phyloP scores from a whole-genome alignment of 169 alveolate genomes.

The Amoebophrya sp. region DNA sequence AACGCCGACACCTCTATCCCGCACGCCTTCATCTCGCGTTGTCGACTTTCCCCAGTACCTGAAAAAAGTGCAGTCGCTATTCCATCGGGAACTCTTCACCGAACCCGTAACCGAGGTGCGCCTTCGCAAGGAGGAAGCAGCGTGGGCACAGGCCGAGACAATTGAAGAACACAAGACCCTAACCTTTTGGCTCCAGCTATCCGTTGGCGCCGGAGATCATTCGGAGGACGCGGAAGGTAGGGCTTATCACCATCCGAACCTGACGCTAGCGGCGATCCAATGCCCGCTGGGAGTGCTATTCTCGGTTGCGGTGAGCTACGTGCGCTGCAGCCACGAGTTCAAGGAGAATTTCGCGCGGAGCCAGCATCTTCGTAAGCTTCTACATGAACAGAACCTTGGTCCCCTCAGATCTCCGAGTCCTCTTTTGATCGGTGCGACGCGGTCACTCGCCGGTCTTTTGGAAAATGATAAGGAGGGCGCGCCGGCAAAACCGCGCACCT shows the following conservation, averaged over 20 bases:
- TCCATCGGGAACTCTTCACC: not conserved
- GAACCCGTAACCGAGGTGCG: not conserved
- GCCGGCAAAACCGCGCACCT: not conserved
- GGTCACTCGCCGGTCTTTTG: not conserved
- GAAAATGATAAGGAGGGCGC: not conserved
- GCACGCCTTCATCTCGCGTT: no score
- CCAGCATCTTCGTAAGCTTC: not conserved
- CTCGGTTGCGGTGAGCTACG: not conserved
- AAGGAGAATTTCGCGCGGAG: not conserved
- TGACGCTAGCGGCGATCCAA: not conserved
- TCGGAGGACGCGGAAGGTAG: not conserved
- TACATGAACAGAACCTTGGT: not conserved
- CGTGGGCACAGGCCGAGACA: not conserved
- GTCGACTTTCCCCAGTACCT: not conserved
- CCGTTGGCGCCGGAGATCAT: not conserved
- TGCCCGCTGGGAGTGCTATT: not conserved
- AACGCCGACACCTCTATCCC: no score
- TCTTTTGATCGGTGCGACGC: not conserved
- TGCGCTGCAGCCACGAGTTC: not conserved
- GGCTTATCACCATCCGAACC: not conserved
- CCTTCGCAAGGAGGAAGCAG: not conserved
- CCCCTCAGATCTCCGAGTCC: not conserved
- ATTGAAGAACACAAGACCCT: not conserved
- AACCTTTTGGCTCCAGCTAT: not conserved
- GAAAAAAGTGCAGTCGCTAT: not conserved